phyloP scores from a whole-genome alignment of 2,329 filamentous ascomycete species.

The Fusarium sp. region DNA sequence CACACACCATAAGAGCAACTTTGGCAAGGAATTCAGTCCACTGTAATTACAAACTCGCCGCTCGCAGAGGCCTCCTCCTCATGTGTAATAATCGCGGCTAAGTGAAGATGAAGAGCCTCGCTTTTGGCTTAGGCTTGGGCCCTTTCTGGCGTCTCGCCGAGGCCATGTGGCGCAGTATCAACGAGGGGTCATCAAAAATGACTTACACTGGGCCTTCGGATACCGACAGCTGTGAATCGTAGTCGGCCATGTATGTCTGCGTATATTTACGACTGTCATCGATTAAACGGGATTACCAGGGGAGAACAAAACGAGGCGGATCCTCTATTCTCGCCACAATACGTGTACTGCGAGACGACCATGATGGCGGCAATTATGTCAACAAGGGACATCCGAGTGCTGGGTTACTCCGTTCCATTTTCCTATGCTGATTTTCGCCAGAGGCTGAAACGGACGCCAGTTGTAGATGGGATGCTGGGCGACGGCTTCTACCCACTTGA shows the following conservation, averaged over 20 bases:
- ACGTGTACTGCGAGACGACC: not conserved
- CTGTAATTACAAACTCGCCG: constrained; percentile 6
- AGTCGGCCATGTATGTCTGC: not conserved
- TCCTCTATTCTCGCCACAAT: not conserved
- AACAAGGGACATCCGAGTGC: not conserved
- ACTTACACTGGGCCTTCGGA: no score
- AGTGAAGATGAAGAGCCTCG: no score
- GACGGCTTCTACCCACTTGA: constrained; percentile 15
- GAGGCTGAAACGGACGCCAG: constrained; percentile 4
- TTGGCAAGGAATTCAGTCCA: constrained; percentile 7
- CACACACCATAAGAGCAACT: constrained; percentile 7
- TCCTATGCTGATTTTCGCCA: constrained; percentile 5
- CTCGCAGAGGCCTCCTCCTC: no score
- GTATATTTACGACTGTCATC: not conserved
- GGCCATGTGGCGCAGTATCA: no score
- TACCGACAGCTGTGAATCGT: not conserved
- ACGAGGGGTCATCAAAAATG: no score
- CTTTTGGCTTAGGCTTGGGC: no score
- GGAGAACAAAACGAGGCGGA: not conserved
- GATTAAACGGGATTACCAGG: not conserved
- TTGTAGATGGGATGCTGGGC: not conserved
- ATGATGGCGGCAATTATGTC: not conserved
- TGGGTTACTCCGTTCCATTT: not conserved
- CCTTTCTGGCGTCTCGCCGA: no score
- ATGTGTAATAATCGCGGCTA: no score